phyloP scores from a whole-genome alignment of 2,329 filamentous ascomycete species.

The Raffaelea albimanens region DNA sequence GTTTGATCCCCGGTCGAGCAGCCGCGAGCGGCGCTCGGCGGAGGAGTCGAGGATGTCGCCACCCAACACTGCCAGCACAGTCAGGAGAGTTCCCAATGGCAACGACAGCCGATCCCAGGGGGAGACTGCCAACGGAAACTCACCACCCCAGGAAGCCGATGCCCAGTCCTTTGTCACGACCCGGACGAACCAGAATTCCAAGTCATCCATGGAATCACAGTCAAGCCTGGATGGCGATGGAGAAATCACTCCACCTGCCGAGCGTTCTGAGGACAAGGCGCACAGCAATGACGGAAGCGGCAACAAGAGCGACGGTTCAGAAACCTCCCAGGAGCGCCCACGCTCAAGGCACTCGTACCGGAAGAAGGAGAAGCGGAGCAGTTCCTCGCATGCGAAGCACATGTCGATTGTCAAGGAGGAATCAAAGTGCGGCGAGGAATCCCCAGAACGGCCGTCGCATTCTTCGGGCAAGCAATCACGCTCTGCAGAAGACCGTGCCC shows the following conservation, averaged over 20 bases:
- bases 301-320: neutral
- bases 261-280: too few species aligned
- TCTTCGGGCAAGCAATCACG: neutral
- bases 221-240: neutral
- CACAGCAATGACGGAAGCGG: too few species aligned
- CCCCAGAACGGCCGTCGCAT: neutral
- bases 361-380: slow-evolving; percentile 7
- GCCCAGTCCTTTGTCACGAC: slow-evolving; percentile 17
- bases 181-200: slow-evolving; percentile 9
- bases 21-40: neutral
- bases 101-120: too few species aligned
- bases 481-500: neutral
- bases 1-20: neutral
- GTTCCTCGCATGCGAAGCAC: slow-evolving; percentile 4
- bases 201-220: neutral
- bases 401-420: slow-evolving; percentile 6
- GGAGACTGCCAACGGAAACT: slow-evolving; percentile 18
- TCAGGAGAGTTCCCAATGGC: too few species aligned
- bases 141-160: slow-evolving; percentile 17
- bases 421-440: neutral
- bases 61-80: too few species aligned
- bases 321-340: neutral
- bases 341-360: neutral
- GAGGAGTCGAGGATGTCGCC: too few species aligned
- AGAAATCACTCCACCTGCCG: neutral